Evolutionary conservation across 225 moss, liverwort and hornwort genomes (phyloP).

Genomic region (Sphagnum contortum): DNA sequence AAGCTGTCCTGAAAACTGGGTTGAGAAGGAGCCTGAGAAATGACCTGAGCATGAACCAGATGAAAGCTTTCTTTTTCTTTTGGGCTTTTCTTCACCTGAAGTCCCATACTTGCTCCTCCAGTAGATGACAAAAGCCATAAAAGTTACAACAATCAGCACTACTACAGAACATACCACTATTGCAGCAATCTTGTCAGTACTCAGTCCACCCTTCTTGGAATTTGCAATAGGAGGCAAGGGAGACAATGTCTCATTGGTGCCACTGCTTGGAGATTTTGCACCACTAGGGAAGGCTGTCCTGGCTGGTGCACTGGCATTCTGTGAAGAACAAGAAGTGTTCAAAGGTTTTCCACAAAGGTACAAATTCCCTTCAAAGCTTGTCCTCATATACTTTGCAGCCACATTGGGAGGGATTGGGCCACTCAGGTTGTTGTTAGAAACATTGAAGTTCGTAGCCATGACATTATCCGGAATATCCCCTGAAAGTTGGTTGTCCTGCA

Average conservation of each 20-base stretch:
- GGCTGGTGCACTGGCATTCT: constrained; percentile 6
- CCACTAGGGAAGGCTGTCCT: constrained; percentile 2
- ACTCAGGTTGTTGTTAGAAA: constrained; percentile 45
- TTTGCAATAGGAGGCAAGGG: background rate
- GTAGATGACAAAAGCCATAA: constrained; percentile 42
- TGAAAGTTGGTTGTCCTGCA: constrained; percentile 37
- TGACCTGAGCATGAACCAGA: too few species aligned
- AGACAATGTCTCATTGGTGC: too few species aligned
- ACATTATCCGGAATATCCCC: constrained; percentile 29
- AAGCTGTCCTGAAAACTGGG: too few species aligned
- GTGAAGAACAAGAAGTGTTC: constrained; percentile 3
- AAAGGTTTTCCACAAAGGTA: constrained; percentile 11
- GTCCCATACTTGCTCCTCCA: constrained; percentile 34
- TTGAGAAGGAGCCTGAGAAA: too few species aligned
- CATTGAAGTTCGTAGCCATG: constrained; percentile 41
- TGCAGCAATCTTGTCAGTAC: constrained; percentile 37
- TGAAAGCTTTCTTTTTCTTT: constrained; percentile 19
- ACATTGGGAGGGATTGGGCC: constrained; percentile 18
- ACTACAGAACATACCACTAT: constrained; percentile 39
- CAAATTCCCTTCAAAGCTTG: constrained; percentile 22
- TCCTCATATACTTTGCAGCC: constrained; percentile 12
- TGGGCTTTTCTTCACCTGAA: constrained; percentile 11
- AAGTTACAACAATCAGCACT: constrained; percentile 39
- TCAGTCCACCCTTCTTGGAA: constrained; percentile 13
- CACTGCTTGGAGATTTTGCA: too few species aligned